Base-by-base conservation (phyloP, 352 stramenopile genomes). In the Nothophytophthora sp. region DNA sequence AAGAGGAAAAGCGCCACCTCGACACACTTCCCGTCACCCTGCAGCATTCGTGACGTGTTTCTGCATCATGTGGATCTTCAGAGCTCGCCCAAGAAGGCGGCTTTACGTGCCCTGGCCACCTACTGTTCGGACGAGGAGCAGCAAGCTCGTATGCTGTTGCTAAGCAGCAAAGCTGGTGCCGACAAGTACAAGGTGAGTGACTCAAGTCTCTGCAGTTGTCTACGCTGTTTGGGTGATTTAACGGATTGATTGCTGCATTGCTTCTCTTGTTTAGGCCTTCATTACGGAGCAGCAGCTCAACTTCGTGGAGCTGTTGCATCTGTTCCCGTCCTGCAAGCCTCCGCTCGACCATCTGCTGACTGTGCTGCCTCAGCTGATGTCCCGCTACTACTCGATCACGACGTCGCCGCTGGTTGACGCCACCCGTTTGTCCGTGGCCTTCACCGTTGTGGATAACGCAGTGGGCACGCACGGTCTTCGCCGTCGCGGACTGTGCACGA, bases 381-480 rank as follows among this genome's bases (percentile, higher is more conserved):
- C 96, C 13, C 88, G 96, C 16, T 98, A 98, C 67, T 99, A 99
- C 73, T 98, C 92, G 16, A 88, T 99, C 27, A 88, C 90, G 28
- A 98, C 91, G 5, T 98, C 92, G 36, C 95, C 95, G 10, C 67
- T 99, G 23, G 61, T 66, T 4, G 60, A 96, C 39, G 10, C 67
- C 0, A 67, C 69, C 35, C 60, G 44, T 27, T 57, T 98, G 32
- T 86, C 82, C 4, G 73, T 99, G 38, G 86, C 92, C 6, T 96
- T 98, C 63, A 98, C 89, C 1, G 63, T 98, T 12, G 92, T 99
- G 3, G 80, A 97, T 32, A 96, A 97, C 27, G 39, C 76, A 13
- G 43, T 86, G 11, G 77, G 71, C 1, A 36, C 67, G 4, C 54
- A 70, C 4, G 59, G 53, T 3, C 58, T 84, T 19, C 65, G 55